Evolutionary conservation across 805 yeast species (phyloP), one percentile per base, ranked within the genome.

Genomic region (Pichia kluyveri): DNA sequence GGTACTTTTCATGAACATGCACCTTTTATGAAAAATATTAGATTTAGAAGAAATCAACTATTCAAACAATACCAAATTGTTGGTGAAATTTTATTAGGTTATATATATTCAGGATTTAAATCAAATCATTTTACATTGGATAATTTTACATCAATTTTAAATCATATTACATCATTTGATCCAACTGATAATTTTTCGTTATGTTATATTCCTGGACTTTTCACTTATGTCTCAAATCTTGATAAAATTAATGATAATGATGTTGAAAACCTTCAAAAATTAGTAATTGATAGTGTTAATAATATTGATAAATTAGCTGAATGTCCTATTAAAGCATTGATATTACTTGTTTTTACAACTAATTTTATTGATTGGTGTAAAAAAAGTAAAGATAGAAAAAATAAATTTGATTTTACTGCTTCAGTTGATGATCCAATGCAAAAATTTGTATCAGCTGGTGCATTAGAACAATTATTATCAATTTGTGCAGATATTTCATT

Each of bases 331-430:
- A 72, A 70, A 51, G 77, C 79, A 30, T 60, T 78, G 2, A 60
- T 80, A 1, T 63, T 76, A 1, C 62, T 75, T 40, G 68, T 76
- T 8, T 82, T 82, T 54, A 67, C 80, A 43, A 72, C 84, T 1
- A 69, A 70, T 44, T 80, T 83, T 56, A 76, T 80, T 45, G 71
- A 75, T 8, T 83, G 89, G 90, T 82, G 88, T 60, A 84, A 83
- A 57, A 53, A 63, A 9, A 68, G 71, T 5, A 58, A 68, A 2
- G 45, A 60, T 7, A 69, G 83, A 51, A 69, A 71, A 0, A 55
- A 61, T 19, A 65, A 69, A 31, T 75, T 70, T 51, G 82, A 81
- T 52, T 83, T 82, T 55, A 38, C 55, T 1, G 14, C 47, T 2
- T 47, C 51, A 32, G 77, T 83, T 28, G 76, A 82, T 51, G 70